Evolutionary conservation across 768 basidiomycete species (phyloP), one percentile per base, ranked within the genome.

Genomic region (Lyophyllum decastes): DNA sequence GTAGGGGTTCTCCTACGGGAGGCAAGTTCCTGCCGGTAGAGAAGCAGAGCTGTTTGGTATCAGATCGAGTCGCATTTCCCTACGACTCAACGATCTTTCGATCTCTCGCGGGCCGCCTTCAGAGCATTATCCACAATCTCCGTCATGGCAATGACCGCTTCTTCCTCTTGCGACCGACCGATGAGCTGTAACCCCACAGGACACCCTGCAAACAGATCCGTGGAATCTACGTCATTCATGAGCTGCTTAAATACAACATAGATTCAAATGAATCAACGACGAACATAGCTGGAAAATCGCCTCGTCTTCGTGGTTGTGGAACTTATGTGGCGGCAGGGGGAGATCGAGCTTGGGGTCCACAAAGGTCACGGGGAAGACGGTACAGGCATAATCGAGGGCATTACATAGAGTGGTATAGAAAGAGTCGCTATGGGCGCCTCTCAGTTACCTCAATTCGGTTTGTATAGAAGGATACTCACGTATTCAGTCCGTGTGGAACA

Each of bases 401-500:
- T 88, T 92, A 76, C 84, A 88, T 17, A 87, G 70, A 1, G 75
- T 79, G 1, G 89, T 90, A 64, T 89, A 90, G 51, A 78, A 74
- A 7, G 78, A 74, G 50, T 79, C 76, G 7, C 87, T 89, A 21
- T 4, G 7, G 25, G 4, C 21, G 47, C 25, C 4, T n/a, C 35
- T 46, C 11, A 33, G 24, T 49, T 8, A 14, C 8, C 12, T 21
- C 12, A 26, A 8, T 4, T 4, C 14, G 16, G 34, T 19, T 25
- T 46, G 17, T 0, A 10, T 4, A 38, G 30, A 8, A 49, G 40
- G 10, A 26, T 27, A 62, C 70, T 17, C 41, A 87, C 87, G 65
- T 77, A 60, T 82, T 82, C 54, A 76, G 66, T 2, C 87, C 88
- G 66, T 89, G 88, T 7, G 84, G 88, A 3, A 84, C 75, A 0